Conservation (phyloP, 768 basidiomycete species). For the Lentinula sp. region DNA sequence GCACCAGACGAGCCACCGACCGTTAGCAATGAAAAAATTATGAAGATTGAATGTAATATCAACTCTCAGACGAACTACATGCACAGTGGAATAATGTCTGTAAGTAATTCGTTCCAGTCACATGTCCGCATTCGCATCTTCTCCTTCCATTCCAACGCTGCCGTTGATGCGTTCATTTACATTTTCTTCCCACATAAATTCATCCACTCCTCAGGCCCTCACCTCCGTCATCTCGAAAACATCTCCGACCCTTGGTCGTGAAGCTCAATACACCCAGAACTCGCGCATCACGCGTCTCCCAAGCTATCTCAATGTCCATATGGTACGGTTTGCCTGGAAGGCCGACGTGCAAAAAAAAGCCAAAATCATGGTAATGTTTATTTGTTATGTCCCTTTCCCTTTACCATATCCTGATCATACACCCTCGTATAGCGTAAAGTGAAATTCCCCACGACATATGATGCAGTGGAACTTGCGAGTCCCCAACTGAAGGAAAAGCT, state of each 20-base stretch:
- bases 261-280: slow-evolving; percentile 76
- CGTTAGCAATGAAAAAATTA: slow-evolving; percentile 59
- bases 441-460: slow-evolving; percentile 87
- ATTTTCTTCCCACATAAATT: neutral
- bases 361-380: slow-evolving; percentile 80
- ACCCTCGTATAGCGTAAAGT: slow-evolving; percentile 61
- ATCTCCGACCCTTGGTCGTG: slow-evolving; percentile 71
- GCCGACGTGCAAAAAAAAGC: slow-evolving; percentile 87
- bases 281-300: slow-evolving; percentile 83
- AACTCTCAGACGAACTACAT: slow-evolving; percentile 82
- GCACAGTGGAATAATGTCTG: slow-evolving; percentile 78
- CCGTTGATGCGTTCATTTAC: neutral
- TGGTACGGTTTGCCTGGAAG: slow-evolving; percentile 96
- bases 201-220: slow-evolving; percentile 51
- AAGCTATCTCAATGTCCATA: slow-evolving; percentile 80
- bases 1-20: slow-evolving; percentile 71
- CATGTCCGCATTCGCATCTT: neutral
- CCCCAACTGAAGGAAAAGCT: slow-evolving; percentile 74
- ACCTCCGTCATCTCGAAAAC: slow-evolving; percentile 82
- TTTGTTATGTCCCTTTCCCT: neutral
- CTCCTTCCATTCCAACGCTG: neutral
- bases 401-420: neutral
- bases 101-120: slow-evolving; percentile 20
- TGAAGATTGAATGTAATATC: slow-evolving; percentile 94
- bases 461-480: slow-evolving; percentile 76